Evolutionary conservation across 2,329 filamentous ascomycete species (phyloP), one percentile per base, ranked within the genome.

Genomic region (Venturia effusa): DNA sequence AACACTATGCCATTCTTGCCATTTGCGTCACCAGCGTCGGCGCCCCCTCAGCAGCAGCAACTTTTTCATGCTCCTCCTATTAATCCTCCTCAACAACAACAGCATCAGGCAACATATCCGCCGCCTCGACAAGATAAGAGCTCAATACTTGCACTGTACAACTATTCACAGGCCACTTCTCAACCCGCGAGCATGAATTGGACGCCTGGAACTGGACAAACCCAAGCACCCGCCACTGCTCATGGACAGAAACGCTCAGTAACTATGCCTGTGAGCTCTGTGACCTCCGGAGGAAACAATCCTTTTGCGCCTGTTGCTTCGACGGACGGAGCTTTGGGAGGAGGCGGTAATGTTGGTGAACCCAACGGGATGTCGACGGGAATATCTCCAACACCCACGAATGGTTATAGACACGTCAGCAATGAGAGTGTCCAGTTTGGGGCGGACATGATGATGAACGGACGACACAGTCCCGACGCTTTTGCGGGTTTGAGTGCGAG

Each of bases 401-500:
- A 67, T 67, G 67, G 64, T 64, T 67, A 19, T 34, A 69, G 83
- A 70, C 75, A 84, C 76, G 73, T 76, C 19, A 92, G 88, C 69
- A 82, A 88, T 60, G 89, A 92, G 71, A 92, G 88, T 73, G 84
- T 90, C 72, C 78, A 80, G 66, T 81, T 81, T 66, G 84, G 80
- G 64, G 80, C 85, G 68, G 83, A 88, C 48, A 79, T 84, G 73
- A 76, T 82, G 69, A 84, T 84, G 64, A 82, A 69, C 69, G 89
- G 89, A 11, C 79, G 89, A 51, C 88, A 92, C 71, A 91, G 88
- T 69, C 89, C 89, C 3, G 89, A 92, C 74, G 89, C 89, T 17
- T 92, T 92, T 79, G 85, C 88, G 2, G 89, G 87, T 61, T 77
- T 92, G 67, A 90, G 88, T 70, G 84, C 88, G 57, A 74, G 76